Conservation (phyloP, 495 filamentous ascomycete species). For the Copromyces sp. region DNA sequence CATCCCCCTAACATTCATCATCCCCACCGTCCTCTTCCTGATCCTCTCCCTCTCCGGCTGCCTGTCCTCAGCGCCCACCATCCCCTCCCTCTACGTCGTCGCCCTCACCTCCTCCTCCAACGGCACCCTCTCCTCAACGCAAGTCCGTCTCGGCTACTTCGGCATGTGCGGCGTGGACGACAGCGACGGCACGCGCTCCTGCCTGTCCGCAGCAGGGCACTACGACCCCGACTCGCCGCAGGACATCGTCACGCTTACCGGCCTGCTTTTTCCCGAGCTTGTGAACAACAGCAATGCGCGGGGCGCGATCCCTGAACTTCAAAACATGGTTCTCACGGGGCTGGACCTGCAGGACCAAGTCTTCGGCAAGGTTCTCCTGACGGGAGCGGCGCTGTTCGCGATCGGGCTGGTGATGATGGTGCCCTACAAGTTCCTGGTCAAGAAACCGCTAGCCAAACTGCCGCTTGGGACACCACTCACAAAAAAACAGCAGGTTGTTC, state of each 20-base stretch:
- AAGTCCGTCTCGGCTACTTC: conserved; percentile 28
- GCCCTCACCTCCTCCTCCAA: conserved; percentile 14
- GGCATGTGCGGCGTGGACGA: conserved; percentile 22
- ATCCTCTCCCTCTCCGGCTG: conserved; percentile 22
- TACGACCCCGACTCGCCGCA: conserved; percentile 3
- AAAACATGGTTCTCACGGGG: conserved; percentile 15
- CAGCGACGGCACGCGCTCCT: conserved; percentile 7
- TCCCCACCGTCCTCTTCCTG: background rate
- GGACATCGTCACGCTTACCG: conserved; percentile 6
- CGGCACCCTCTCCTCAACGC: conserved; percentile 1
- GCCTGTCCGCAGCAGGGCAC: conserved; percentile 9
- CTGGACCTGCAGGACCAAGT: conserved; percentile 15
- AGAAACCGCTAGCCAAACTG: background rate
- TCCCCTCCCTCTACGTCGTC: conserved; percentile 24
- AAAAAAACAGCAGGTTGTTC: background rate
- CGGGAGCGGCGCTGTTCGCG: conserved; percentile 13
- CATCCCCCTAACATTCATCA: background rate
- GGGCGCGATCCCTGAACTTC: conserved; percentile 2
- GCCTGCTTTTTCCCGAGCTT: background rate
- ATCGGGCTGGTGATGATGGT: conserved; percentile 24
- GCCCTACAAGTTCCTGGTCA: conserved; percentile 6
- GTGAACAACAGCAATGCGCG: background rate
- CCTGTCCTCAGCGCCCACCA: conserved; percentile 16
- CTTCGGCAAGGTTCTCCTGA: conserved; percentile 17
- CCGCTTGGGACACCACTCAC: conserved; percentile 5